Percentiles rank a stretch among this genome's conserved stretches.
Evolutionary conservation across 148 eudicot species (phyloP).

Genomic region (Hydrangea macrophylla): DNA sequence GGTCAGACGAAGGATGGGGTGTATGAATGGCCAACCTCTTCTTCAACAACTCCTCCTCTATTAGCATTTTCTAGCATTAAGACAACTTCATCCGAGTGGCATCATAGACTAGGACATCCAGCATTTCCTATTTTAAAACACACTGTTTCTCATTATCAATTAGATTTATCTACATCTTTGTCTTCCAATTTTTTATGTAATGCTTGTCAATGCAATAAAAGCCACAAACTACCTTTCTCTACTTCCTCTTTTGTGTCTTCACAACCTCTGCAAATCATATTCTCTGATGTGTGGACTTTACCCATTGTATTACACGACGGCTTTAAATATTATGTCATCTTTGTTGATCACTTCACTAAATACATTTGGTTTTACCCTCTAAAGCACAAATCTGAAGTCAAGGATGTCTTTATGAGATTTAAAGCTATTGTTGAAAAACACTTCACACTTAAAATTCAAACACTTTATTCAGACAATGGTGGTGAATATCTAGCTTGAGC

Average conservation of each 20-base stretch:
- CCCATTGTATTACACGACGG: neutral
- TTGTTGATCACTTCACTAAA: too few relatives aligned
- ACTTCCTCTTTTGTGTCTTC: conserved; percentile 5
- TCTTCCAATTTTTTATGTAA: conserved; percentile 15
- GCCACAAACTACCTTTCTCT: too few relatives aligned
- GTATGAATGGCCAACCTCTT: neutral
- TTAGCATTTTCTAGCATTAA: neutral
- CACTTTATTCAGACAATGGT: neutral
- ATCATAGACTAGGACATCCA: conserved; percentile 22
- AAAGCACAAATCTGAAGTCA: neutral
- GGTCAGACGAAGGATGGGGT: neutral
- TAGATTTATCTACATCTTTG: too few relatives aligned
- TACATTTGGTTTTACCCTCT: conserved; percentile 22
- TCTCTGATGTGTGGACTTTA: too few relatives aligned
- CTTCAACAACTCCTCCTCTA: neutral
- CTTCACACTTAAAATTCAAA: neutral
- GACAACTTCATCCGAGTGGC: neutral
- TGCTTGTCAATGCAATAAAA: conserved; percentile 7
- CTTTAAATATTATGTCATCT: too few relatives aligned
- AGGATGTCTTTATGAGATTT: neutral
- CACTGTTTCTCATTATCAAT: neutral
- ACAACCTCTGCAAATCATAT: conserved; percentile 10
- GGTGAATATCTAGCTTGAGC: neutral
- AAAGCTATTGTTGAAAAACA: conserved; percentile 3
- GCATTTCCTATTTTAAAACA: neutral